Evolutionary conservation across 441 rosid species (phyloP), one percentile per base, ranked within the genome.

Genomic region (Erodium moschatum): DNA sequence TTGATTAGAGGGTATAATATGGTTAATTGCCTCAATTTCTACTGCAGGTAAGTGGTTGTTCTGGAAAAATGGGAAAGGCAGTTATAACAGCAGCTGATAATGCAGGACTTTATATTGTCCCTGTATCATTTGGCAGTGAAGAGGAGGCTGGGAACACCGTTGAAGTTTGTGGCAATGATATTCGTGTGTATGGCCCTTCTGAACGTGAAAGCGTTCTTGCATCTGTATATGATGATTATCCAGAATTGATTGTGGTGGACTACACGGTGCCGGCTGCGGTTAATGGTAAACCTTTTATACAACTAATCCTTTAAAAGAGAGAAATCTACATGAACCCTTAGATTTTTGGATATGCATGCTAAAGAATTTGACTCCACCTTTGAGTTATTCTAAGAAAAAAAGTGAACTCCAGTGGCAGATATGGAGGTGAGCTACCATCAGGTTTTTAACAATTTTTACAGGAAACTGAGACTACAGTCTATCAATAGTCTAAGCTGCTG

Each of bases 61-160:
- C 75, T 71, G 97, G 96, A 0, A 87, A 87, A 73, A 91, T 93
- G 96, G 96, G 97, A 52, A 86, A 88, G 74, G 86, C 92, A 73
- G 89, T 93, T 66, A 86, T 91, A 63, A 80, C 79, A 78, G 97
- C 94, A 11, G 97, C 96, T 8, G 89, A 88, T 33, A 81, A 92
- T 72, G 97, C 92, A 2, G 96, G 97, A 31, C 92, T 94, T 46
- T 78, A 85, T 65, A 67, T 89, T 16, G 75, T 94, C 81, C 94
- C 97, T 1, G 75, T 80, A 6, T 88, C 96, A 61, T 85, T 93
- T 78, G 96, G 97, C 67, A 75, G 87, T 4, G 81, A 69, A 12
- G 80, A 85, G 70, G 95, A 89, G 72, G 77, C 85, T 75, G 96
- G 89, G 19, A 71, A 78, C 46, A 81, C 56, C 0, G 80, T 89